phyloP scores from a whole-genome alignment of 345 rosid species.

The Euclidium syriacum region DNA sequence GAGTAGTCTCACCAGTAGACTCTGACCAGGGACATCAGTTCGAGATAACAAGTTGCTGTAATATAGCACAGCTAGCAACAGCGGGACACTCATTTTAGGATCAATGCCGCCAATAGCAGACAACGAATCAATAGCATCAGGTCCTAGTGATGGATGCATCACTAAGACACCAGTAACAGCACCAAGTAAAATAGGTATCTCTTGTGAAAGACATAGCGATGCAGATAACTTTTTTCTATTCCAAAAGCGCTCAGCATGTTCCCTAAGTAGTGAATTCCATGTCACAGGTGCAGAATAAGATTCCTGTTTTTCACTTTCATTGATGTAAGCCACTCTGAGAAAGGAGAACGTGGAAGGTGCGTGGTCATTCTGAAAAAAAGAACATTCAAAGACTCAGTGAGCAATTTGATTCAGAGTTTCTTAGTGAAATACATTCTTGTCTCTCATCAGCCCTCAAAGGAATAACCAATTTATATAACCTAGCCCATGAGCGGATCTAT shows the following conservation, averaged over 20 bases:
- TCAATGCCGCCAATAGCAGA: conserved; percentile 53
- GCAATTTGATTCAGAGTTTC: background rate
- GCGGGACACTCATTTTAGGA: conserved; percentile 67
- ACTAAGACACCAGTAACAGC: conserved; percentile 62
- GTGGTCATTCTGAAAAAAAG: conserved; percentile 44
- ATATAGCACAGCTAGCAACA: conserved; percentile 69
- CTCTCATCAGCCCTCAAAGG: conserved; percentile 10
- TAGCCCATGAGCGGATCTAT: background rate
- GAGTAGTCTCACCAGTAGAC: conserved; percentile 55
- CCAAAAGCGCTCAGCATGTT: conserved; percentile 39
- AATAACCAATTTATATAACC: background rate
- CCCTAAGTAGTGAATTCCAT: conserved; percentile 72
- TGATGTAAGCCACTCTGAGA: conserved; percentile 43
- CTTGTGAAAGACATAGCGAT: conserved; percentile 38
- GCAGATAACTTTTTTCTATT: conserved; percentile 47
- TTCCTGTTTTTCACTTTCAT: conserved; percentile 35
- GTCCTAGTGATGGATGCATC: conserved; percentile 58
- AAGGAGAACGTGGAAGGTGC: conserved; percentile 39
- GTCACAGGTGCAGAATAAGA: conserved; percentile 27
- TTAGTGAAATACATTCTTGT: background rate
- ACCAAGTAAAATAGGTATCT: conserved; percentile 58
- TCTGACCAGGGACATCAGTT: conserved; percentile 36
- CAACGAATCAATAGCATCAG: conserved; percentile 56
- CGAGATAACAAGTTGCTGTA: conserved; percentile 65
- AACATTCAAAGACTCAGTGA: conserved; percentile 17